Evolutionary conservation across 2,329 filamentous ascomycete genomes (phyloP).

Genomic region (Pseudocercospora macadamiae): DNA sequence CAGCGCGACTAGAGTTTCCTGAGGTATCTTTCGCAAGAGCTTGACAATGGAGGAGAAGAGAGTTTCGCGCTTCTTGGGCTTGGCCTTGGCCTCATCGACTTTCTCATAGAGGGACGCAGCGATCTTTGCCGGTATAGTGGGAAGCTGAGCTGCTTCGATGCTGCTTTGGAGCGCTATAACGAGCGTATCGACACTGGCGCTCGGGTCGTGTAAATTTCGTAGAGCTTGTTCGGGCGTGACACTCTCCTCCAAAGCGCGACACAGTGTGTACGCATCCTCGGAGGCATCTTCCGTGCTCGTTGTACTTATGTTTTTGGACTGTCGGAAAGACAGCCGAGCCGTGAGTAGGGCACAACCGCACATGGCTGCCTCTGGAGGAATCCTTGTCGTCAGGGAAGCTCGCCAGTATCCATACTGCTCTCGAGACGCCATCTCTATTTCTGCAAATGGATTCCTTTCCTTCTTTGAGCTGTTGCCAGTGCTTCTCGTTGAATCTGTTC

Average conservation of each 20-base stretch:
- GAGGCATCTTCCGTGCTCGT: background rate
- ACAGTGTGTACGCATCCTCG: background rate
- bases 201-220: background rate
- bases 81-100: conserved; percentile 11
- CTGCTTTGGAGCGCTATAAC: conserved; percentile 9
- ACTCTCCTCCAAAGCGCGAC: background rate
- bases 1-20: conserved; percentile 18
- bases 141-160: conserved; percentile 8
- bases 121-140: conserved; percentile 11
- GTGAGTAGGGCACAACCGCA: conserved; percentile 20
- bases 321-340: conserved; percentile 7
- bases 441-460: conserved; percentile 4
- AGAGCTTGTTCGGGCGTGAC: background rate
- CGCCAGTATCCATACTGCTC: conserved; percentile 24
- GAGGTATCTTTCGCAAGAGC: conserved; percentile 22
- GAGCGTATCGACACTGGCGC: background rate
- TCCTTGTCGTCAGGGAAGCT: conserved; percentile 12
- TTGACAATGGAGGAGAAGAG: conserved; percentile 20
- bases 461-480: background rate
- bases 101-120: conserved; percentile 18
- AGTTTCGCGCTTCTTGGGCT: conserved; percentile 5
- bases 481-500: background rate
- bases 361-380: conserved; percentile 17
- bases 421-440: conserved; percentile 23
- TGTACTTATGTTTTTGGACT: background rate